Conservation (phyloP, 1,284 basidiomycete species). For the Mycena sp. region DNA sequence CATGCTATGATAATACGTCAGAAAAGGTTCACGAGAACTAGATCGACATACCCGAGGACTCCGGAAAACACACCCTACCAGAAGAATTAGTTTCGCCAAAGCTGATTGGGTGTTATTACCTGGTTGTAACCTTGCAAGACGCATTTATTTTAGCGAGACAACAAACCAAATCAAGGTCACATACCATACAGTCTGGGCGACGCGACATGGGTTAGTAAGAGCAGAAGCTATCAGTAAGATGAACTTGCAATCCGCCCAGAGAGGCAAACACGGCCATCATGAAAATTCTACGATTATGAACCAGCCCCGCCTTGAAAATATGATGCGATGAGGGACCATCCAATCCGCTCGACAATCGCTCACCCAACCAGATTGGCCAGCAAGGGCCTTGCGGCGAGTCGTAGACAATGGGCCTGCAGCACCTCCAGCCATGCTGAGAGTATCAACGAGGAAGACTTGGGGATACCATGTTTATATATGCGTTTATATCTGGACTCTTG, state of each 20-base stretch:
- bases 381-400: conserved; percentile 61
- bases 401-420: conserved; percentile 48
- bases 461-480: neutral
- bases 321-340: conserved; percentile 6
- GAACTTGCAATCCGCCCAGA: conserved; percentile 70
- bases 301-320: conserved; percentile 59
- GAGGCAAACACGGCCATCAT: conserved; percentile 77
- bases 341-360: conserved; percentile 30
- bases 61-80: conserved; percentile 78
- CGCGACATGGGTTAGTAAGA: conserved; percentile 5
- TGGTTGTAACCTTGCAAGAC: conserved; percentile 67
- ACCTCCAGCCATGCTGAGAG: conserved; percentile 55
- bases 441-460: neutral
- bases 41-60: conserved; percentile 58
- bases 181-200: conserved; percentile 60
- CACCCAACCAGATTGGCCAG: conserved; percentile 76
- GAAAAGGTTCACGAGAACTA: neutral
- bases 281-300: conserved; percentile 69
- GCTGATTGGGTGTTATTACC: conserved; percentile 43
- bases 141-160: neutral
- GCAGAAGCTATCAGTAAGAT: neutral
- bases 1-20: conserved; percentile 53
- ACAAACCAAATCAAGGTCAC: conserved; percentile 17
- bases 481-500: neutral
- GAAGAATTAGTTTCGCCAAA: neutral